Conservation (phyloP, 176 grass and related monocot genomes). For the Stipa capillata region DNA sequence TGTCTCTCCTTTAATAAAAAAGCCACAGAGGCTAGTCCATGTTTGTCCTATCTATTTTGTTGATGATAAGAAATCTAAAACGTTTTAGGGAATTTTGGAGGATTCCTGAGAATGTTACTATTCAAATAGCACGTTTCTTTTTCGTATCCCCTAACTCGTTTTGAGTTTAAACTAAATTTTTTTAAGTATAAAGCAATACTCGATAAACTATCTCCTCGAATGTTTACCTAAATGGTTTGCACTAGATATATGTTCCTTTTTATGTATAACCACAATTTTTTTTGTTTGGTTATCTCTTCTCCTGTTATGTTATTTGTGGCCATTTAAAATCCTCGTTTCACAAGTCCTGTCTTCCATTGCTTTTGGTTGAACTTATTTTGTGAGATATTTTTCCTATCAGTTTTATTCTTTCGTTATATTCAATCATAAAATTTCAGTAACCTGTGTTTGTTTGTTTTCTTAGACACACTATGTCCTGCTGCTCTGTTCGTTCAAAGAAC, state of each 20-base stretch:
- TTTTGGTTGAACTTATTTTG: not conserved
- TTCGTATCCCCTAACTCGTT: no score
- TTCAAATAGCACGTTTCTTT: no score
- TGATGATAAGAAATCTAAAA: not conserved
- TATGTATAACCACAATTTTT: not conserved
- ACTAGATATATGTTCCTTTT: no score
- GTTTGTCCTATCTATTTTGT: not conserved
- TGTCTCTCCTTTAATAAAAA: no score
- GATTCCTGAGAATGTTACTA: not conserved
- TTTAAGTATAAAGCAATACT: no score
- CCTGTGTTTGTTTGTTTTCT: constrained; percentile 1
- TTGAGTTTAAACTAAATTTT: no score
- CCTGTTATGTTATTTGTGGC: not conserved
- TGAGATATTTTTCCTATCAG: not conserved
- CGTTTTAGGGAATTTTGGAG: no score
- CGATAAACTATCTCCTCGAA: no score
- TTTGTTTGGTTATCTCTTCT: not conserved
- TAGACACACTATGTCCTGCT: constrained; percentile 67
- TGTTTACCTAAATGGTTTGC: no score
- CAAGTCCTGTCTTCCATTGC: not conserved
- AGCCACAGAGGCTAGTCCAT: no score
- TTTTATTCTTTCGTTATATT: not conserved
- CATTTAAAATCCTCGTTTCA: not conserved
- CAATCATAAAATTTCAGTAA: not conserved
- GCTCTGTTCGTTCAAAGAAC: constrained; percentile 71